Percentiles rank a stretch among this genome's conserved stretches.
phyloP scores from a whole-genome alignment of 192 early-diverging fungal genomes.

The Gigaspora rosea region DNA sequence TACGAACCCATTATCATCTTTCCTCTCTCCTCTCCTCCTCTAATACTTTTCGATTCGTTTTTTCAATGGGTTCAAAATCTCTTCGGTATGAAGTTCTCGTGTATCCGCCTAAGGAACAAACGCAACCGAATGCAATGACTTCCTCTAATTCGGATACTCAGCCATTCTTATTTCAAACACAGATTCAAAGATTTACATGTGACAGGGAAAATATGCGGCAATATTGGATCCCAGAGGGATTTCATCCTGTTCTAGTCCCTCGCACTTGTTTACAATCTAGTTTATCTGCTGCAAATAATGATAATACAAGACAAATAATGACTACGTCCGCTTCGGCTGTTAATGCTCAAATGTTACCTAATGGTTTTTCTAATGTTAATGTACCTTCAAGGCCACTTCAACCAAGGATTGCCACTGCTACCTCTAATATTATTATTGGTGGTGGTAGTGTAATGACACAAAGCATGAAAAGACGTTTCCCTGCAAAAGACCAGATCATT shows the following conservation, averaged over 20 bases:
- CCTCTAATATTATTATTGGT: too few species aligned
- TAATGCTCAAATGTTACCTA: too few species aligned
- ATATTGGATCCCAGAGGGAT: constrained; percentile 4
- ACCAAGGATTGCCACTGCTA: too few species aligned
- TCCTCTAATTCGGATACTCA: not conserved
- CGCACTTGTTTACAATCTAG: not conserved
- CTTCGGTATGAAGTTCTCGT: constrained; percentile 9
- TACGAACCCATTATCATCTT: not conserved
- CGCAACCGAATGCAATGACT: not conserved
- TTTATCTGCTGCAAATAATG: too few species aligned
- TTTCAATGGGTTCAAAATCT: constrained; percentile 2
- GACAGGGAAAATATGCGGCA: constrained; percentile 5
- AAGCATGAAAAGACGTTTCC: too few species aligned
- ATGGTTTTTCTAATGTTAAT: too few species aligned
- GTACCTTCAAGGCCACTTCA: too few species aligned
- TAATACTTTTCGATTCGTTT: not conserved
- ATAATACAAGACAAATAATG: not conserved
- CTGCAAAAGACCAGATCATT: too few species aligned
- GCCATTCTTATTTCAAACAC: not conserved
- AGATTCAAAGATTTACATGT: not conserved
- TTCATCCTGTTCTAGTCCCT: not conserved
- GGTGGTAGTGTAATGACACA: too few species aligned
- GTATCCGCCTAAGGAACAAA: not conserved
- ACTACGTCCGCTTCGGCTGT: not conserved
- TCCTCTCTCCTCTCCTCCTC: not conserved